Base-by-base conservation (phyloP, 805 yeast genomes). In the Starmerella sp. region DNA sequence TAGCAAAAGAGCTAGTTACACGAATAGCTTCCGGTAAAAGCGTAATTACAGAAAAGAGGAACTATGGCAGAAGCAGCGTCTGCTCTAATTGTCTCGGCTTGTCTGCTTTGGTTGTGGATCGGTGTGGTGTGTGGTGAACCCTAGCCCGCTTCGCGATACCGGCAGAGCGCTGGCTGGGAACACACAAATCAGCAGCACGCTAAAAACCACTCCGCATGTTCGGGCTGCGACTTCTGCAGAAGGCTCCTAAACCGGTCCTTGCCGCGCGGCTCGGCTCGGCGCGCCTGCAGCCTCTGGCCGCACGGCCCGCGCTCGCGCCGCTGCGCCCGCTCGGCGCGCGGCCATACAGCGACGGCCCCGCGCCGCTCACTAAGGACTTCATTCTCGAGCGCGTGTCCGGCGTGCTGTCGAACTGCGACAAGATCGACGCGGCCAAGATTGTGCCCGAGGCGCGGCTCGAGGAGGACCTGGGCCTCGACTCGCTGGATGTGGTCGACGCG, bases 401-500 rank as follows among this genome's bases (percentile, higher is more conserved):
- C 65, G 93, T 91, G 57, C 73, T 84, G 65, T 75, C 75, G 64
- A 76, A 82, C 35, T 80, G 82, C 63, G 80, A 77, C 69, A 82
- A 83, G 71, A 77, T 79, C 51, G 63, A 65, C 48, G 46, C 59
- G 8, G 51, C 64, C 15, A 62, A 71, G 66, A 65, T 75, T 52
- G 65, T 73, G 15, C 68, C 73, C 11, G 75, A 71, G 34, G 71
- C 77, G 22, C 63, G 67, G 39, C 67, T 75, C 56, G 65, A 71
- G 50, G 65, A 65, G 38, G 95, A 86, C 67, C 77, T 86, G 62
- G 90, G 89, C 11, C 77, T 86, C 68, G 98, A 91, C 72, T 86
- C 96, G 5, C 77, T 91, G 63, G 98, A 91, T 67, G 84, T 91
- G 59, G 96, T 90, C 56, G 98, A 91, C 73, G 91, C 93, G 53